These are phyloP conservation scores for Petunia axillaris DNA, from an alignment of 257 asterid species.

Conservation along the genomic window DNA sequence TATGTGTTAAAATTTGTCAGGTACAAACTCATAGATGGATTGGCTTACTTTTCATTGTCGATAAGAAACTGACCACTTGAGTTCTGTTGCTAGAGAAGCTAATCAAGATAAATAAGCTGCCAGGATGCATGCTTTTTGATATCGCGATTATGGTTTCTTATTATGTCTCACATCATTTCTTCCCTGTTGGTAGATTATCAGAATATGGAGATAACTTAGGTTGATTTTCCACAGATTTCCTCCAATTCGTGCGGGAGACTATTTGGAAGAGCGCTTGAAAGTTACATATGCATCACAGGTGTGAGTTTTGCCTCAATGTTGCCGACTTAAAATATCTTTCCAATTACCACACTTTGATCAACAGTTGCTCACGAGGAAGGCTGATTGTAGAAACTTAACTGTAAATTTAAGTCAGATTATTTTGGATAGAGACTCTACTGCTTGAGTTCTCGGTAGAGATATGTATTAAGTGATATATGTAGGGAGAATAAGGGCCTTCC, in stretches of 20 bases:
- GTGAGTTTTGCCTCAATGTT: neutral
- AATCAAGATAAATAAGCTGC: neutral
- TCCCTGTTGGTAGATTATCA: neutral
- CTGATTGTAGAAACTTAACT: neutral
- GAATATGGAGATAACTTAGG: neutral
- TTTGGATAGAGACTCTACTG: neutral
- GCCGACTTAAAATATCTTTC: neutral
- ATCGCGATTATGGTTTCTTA: neutral
- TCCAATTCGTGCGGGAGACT: constrained; percentile 60
- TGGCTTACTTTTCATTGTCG: neutral
- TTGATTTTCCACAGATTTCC: constrained; percentile 44
- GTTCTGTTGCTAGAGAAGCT: neutral
- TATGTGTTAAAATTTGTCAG: neutral
- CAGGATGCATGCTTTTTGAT: neutral
- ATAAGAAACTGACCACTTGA: neutral
- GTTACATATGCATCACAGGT: constrained; percentile 39
- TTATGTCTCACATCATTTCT: neutral
- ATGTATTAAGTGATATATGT: neutral
- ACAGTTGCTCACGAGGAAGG: neutral
- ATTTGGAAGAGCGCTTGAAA: constrained; percentile 50
- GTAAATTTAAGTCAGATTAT: neutral
- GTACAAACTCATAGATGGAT: neutral
- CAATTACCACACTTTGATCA: neutral
- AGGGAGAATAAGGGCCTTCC: too few species aligned
- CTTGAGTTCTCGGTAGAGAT: neutral